Conservation (phyloP, 2,329 filamentous ascomycete species). For the Lasiodiplodia citricola region DNA sequence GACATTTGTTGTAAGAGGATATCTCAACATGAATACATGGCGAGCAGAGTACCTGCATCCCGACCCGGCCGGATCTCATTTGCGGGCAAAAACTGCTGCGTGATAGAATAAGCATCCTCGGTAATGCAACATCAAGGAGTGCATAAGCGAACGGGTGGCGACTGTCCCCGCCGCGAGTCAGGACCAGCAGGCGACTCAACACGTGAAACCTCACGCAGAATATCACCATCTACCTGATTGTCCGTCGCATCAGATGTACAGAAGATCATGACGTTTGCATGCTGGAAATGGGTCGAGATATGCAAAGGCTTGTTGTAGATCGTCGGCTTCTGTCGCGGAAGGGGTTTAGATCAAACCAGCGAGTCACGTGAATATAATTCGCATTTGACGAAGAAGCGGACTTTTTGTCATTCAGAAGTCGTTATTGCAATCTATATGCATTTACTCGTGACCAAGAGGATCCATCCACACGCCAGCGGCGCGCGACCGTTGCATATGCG, state of each 20-base stretch:
- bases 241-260: too few species aligned
- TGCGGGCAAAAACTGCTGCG: neutral
- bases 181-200: neutral
- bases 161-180: neutral
- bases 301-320: too few species aligned
- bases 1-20: too few species aligned
- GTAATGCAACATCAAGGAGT: neutral
- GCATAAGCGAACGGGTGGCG: neutral
- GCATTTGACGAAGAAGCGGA: neutral
- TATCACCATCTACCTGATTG: too few species aligned
- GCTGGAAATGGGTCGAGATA: too few species aligned
- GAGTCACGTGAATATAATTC: neutral
- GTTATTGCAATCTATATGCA: constrained; percentile 25
- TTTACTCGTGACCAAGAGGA: constrained; percentile 8
- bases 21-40: too few species aligned
- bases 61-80: neutral
- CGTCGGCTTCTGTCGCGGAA: too few species aligned
- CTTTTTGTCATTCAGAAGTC: constrained; percentile 19
- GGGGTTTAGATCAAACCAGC: too few species aligned
- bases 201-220: neutral
- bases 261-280: too few species aligned
- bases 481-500: constrained; percentile 1
- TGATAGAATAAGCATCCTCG: neutral
- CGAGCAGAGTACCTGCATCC: neutral
- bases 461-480: neutral